phyloP scores from a whole-genome alignment of 2,329 filamentous ascomycete genomes.

The Shiraia bambusicola region DNA sequence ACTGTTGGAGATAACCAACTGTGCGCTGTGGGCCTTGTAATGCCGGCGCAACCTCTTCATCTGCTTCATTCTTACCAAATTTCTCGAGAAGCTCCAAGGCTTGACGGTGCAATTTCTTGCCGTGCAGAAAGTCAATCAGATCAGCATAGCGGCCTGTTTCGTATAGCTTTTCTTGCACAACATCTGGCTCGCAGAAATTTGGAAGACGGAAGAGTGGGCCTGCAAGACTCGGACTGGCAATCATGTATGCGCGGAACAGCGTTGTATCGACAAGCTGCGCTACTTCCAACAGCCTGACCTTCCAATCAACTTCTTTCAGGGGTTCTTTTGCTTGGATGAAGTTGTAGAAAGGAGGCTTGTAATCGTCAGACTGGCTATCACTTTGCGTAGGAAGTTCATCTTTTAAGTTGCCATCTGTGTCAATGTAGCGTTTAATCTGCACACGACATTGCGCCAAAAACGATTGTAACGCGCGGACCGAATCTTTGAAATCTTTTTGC shows the following conservation, averaged over 20 bases:
- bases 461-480: slow-evolving; percentile 78
- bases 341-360: slow-evolving; percentile 47
- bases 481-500: slow-evolving; percentile 79
- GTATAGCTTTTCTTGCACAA: slow-evolving; percentile 89
- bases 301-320: slow-evolving; percentile 56
- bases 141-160: slow-evolving; percentile 88
- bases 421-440: slow-evolving; percentile 62
- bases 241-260: slow-evolving; percentile 93
- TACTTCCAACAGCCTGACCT: slow-evolving; percentile 70
- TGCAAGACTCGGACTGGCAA: slow-evolving; percentile 79
- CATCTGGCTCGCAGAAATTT: slow-evolving; percentile 95
- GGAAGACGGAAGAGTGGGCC: slow-evolving; percentile 90
- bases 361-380: slow-evolving; percentile 40
- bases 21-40: slow-evolving; percentile 82
- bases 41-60: slow-evolving; percentile 50
- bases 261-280: slow-evolving; percentile 91
- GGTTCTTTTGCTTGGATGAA: slow-evolving; percentile 41
- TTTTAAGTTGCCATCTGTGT: slow-evolving; percentile 60
- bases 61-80: slow-evolving; percentile 65
- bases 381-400: slow-evolving; percentile 55
- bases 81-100: slow-evolving; percentile 79
- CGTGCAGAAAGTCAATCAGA: slow-evolving; percentile 95
- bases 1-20: slow-evolving; percentile 83
- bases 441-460: slow-evolving; percentile 85
- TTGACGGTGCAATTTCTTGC: slow-evolving; percentile 87